Evolutionary conservation across 768 basidiomycete species (phyloP).

Genomic region (Serendipita sp.): DNA sequence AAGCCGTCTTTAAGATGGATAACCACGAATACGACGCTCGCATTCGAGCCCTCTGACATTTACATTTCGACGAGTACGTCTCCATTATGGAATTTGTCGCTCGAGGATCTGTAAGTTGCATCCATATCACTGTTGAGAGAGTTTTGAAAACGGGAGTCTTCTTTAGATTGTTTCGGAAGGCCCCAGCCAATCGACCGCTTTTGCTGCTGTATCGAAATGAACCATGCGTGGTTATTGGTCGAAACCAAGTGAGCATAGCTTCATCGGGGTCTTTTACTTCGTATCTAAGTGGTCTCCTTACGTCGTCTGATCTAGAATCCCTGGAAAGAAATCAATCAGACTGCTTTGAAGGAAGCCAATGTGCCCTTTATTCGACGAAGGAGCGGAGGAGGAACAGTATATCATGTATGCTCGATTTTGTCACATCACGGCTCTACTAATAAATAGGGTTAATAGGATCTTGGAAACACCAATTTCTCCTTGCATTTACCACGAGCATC

Average conservation of each 20-base stretch:
- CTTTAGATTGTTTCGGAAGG: slow-evolving; percentile 65
- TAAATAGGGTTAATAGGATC: slow-evolving; percentile 43
- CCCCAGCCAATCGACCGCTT: slow-evolving; percentile 47
- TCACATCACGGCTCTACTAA: neutral
- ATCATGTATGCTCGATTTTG: slow-evolving; percentile 49
- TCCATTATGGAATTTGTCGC: slow-evolving; percentile 79
- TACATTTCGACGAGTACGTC: slow-evolving; percentile 57
- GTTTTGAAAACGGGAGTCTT: slow-evolving; percentile 19
- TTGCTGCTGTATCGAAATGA: slow-evolving; percentile 76
- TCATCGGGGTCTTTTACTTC: neutral
- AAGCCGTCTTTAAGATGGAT: too few relatives aligned
- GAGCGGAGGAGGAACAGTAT: slow-evolving; percentile 93
- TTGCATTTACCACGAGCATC: slow-evolving; percentile 70
- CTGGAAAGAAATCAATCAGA: slow-evolving; percentile 89
- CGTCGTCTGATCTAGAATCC: slow-evolving; percentile 48
- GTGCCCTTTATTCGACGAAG: slow-evolving; percentile 71
- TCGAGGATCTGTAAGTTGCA: slow-evolving; percentile 68
- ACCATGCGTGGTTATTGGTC: slow-evolving; percentile 84
- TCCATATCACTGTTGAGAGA: slow-evolving; percentile 17
- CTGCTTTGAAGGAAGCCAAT: slow-evolving; percentile 29
- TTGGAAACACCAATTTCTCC: slow-evolving; percentile 95
- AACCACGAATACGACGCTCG: neutral
- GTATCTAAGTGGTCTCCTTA: neutral
- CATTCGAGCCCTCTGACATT: slow-evolving; percentile 8
- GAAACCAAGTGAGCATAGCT: slow-evolving; percentile 44